Conservation (phyloP, 2,329 filamentous ascomycete genomes). For the Esteya vermicola region DNA sequence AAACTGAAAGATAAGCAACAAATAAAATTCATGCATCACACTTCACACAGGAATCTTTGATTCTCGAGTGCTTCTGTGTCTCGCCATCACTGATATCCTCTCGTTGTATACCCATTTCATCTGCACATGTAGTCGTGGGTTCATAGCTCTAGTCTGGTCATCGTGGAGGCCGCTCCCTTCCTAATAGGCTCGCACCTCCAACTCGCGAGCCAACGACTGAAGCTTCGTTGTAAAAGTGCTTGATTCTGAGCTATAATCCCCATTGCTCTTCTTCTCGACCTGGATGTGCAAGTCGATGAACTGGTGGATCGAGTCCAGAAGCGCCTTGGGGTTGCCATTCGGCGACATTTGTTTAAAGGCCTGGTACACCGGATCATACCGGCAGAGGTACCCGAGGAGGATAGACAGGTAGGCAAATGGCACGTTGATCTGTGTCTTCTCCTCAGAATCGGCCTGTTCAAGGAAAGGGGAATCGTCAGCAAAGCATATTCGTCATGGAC, state of each 20-base stretch:
- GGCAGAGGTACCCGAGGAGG: slow-evolving; percentile 66
- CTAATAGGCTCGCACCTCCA: slow-evolving; percentile 14
- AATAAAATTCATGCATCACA: neutral
- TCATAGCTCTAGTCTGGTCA: neutral
- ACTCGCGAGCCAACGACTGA: slow-evolving; percentile 23
- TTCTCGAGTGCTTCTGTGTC: neutral
- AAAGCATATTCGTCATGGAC: too few relatives aligned
- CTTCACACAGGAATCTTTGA: neutral
- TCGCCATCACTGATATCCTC: neutral
- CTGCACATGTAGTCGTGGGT: neutral
- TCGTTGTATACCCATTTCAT: neutral
- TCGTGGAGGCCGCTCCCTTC: neutral
- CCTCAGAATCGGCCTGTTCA: slow-evolving; percentile 50
- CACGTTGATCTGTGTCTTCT: slow-evolving; percentile 68
- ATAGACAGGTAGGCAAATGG: slow-evolving; percentile 78
- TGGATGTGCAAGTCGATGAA: slow-evolving; percentile 39
- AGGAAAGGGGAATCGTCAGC: too few relatives aligned
- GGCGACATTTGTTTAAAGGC: slow-evolving; percentile 27
- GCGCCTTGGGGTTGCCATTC: slow-evolving; percentile 26
- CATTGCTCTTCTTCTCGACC: slow-evolving; percentile 24
- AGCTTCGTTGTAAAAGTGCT: slow-evolving; percentile 22
- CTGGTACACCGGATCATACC: slow-evolving; percentile 31
- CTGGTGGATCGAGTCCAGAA: slow-evolving; percentile 38
- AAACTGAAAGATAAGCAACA: too few relatives aligned
- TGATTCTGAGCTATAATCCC: slow-evolving; percentile 18